Evolutionary conservation across 768 basidiomycete genomes (phyloP), one percentile per base, ranked within the genome.

Genomic region (Pleurotus platypus): DNA sequence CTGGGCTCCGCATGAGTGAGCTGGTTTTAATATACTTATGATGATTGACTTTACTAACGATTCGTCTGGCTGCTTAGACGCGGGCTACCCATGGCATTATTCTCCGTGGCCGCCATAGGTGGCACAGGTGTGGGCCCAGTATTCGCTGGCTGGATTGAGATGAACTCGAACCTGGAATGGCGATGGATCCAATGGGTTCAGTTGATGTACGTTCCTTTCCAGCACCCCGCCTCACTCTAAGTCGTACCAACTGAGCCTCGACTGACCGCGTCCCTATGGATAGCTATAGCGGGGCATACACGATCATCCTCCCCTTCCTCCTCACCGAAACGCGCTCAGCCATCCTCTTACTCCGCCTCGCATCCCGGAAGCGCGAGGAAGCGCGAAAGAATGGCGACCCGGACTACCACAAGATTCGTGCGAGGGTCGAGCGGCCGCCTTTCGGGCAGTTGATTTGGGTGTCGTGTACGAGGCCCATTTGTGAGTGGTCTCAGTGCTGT

Each of bases 151-250:
- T 90, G 84, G 83, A 76, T 89, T 18, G 86, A 89, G 63, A 76
- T 80, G 59, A 80, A 83, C 58, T 64, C 72, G 0, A 71, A 70
- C 16, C 66, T 92, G 1, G 76, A 77, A 60, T 92, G 91, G 89
- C 75, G 89, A 24, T 92, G 90, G 89, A 90, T 94, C 22, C 84
- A 91, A 63, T 92, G 90, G 90, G 78, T 90, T 7, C 83, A 85
- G 60, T 73, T 84, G 63, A 89, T 87, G 86, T 84, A 48, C 1
- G 74, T 69, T 7, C 30, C 24, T 16, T 35, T 46, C 8, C 76
- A 0, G 76, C 26, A n/a, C 48, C 39, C 9, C 26, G 16, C 35
- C 3, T 42, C 30, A 27, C 39, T 7, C 8, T n/a, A 12, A 18
- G 27, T 8, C 27, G 11, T 35, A 35, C 30, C 8, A 11, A 9